Conservation (phyloP, 148 eudicot genomes). For the Diospyros kaki region DNA sequence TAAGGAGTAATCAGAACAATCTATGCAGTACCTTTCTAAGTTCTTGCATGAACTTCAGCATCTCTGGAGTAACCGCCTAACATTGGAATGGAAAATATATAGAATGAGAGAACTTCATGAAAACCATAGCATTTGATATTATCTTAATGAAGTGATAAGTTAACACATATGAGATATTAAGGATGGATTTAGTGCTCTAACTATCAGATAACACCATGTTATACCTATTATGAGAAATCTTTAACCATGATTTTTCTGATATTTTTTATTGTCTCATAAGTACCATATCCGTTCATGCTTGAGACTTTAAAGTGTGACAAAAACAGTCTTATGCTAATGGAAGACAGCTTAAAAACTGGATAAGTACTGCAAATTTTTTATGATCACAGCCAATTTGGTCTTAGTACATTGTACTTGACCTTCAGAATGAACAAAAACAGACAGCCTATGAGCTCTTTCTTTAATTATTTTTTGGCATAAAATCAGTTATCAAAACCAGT, state of each 20-base stretch:
- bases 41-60: conserved; percentile 59
- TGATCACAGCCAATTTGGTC: background rate
- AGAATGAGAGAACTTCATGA: background rate
- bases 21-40: conserved; percentile 42
- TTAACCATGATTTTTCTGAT: too few species aligned
- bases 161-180: too few species aligned
- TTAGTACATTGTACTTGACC: background rate
- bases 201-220: too few species aligned
- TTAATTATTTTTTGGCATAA: background rate
- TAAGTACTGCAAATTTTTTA: too few species aligned
- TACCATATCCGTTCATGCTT: too few species aligned
- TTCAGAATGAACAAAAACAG: background rate
- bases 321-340: background rate
- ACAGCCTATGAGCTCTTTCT: background rate
- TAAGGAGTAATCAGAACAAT: background rate
- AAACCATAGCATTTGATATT: too few species aligned
- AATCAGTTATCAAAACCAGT: background rate
- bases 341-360: background rate
- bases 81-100: background rate
- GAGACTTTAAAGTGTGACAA: too few species aligned
- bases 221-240: too few species aligned
- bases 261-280: too few species aligned
- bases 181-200: too few species aligned
- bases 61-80: conserved; percentile 54
- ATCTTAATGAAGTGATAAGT: too few species aligned